Evolutionary conservation across 2,329 filamentous ascomycete genomes (phyloP), one percentile per base, ranked within the genome.

Genomic region (Aspergillus proliferans): DNA sequence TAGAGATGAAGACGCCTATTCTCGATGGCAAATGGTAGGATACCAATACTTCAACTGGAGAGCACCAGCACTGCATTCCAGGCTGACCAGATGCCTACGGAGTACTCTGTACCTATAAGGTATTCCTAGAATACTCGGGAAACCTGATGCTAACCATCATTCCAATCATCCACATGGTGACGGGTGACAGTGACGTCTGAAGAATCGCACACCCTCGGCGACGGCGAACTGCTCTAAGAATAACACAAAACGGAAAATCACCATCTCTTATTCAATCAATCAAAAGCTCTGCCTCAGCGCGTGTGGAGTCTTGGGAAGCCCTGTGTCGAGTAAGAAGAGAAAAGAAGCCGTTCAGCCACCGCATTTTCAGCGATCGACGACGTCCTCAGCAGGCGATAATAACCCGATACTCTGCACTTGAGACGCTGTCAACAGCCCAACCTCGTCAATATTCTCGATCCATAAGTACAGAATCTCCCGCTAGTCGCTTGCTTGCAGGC

Each of bases 301-400:
- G 40, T 42, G 48, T 47, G 47, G 57, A 40, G 38, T 21, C 38
- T 18, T 21, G 26, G 12, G 26, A 30, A 30, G 26, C 26, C 10
- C 26, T 30, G 26, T 30, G 10, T 62, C 58, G 58, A 63, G 54
- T 54, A 49, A 47, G 39, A 50, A 49, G 18, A 40, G 38, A 40
- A 40, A 42, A 52, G 56, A 48, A 50, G 41, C 45, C 52, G 53
- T 63, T 61, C 64, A 67, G 64, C 65, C 64, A 67, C 64, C 63
- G 54, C 58, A 57, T 63, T 67, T 67, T 61, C 54, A 39, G 30
- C 26, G 46, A 47, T 48, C 40, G 41, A 43, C 30, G 30, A 28
- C 33, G 18, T 26, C 22, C 33, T 44, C 19, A 15, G 26, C 26
- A 30, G 26, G 26, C 26, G 26, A 30, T 30, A 30, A 30, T 30